These are phyloP conservation scores for Lactifluus pinguis DNA, from an alignment of 768 basidiomycete species.

Conservation along the genomic window DNA sequence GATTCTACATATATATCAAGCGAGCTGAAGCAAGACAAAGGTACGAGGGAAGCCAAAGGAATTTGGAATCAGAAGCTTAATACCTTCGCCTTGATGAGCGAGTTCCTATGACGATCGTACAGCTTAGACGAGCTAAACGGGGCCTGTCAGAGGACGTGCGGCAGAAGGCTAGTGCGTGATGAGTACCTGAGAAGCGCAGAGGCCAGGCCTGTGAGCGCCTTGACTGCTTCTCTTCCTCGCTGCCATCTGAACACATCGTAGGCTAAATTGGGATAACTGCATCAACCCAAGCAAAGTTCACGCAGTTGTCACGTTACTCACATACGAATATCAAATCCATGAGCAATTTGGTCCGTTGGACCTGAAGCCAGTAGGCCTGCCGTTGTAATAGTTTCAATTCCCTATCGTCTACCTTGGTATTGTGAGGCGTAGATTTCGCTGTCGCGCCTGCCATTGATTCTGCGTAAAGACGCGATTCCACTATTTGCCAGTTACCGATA, in stretches of 20 bases:
- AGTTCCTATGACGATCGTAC: constrained; percentile 59
- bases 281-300: constrained; percentile 12
- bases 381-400: constrained; percentile 59
- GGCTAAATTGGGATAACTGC: constrained; percentile 33
- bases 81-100: constrained; percentile 54
- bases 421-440: constrained; percentile 54
- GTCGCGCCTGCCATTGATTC: constrained; percentile 68
- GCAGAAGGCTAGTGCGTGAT: constrained; percentile 10
- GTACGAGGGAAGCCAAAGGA: neutral
- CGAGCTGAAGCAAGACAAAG: constrained; percentile 6
- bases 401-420: constrained; percentile 53
- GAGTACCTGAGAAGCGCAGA: constrained; percentile 66
- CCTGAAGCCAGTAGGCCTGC: constrained; percentile 69
- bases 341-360: constrained; percentile 58
- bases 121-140: constrained; percentile 57
- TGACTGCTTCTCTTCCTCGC: constrained; percentile 48
- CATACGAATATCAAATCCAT: constrained; percentile 89
- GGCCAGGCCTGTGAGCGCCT: constrained; percentile 57
- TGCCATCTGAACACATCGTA: constrained; percentile 72
- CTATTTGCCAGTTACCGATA: constrained; percentile 29
- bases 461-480: constrained; percentile 60
- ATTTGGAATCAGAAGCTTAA: constrained; percentile 23
- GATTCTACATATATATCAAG: constrained; percentile 11
- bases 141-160: constrained; percentile 10
- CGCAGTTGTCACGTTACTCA: constrained; percentile 29